phyloP scores from a whole-genome alignment of 73 alveolate genomes.

The Paraurostyla sp. region DNA sequence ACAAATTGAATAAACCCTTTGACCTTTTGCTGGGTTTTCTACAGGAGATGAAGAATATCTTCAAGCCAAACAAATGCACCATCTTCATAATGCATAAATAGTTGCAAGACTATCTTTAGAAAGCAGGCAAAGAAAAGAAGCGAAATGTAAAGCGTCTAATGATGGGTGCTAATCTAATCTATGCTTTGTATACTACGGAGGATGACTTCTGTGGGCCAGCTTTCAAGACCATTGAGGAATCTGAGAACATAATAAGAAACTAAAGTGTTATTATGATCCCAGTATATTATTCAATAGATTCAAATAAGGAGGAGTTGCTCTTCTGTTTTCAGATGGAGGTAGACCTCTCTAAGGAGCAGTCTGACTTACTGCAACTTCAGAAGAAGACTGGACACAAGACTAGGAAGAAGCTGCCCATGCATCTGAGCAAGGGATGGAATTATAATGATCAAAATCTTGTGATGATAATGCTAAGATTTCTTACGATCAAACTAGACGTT shows the following conservation, averaged over 20 bases:
- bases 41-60: constrained; percentile 31
- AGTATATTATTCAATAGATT: not conserved
- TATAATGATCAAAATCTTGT: constrained; percentile 27
- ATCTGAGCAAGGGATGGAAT: constrained; percentile 39
- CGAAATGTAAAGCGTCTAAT: not conserved
- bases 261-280: constrained; percentile 18
- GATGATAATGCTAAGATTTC: not conserved
- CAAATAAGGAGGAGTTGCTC: not conserved
- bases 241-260: not conserved
- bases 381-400: constrained; percentile 35
- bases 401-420: constrained; percentile 55
- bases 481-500: not conserved
- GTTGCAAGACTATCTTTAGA: not conserved
- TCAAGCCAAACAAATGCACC: not conserved
- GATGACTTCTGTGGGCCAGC: constrained; percentile 49
- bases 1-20: constrained; percentile 6
- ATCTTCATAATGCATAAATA: constrained; percentile 5
- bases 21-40: not conserved
- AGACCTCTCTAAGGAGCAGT: constrained; percentile 35
- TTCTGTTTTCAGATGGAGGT: constrained; percentile 14
- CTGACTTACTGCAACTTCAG: not conserved
- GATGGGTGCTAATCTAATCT: not conserved
- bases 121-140: constrained; percentile 26
- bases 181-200: constrained; percentile 20
- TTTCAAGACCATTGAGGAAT: constrained; percentile 34